phyloP scores from a whole-genome alignment of 2,329 filamentous ascomycete species.

The Aureobasidium sp. region DNA sequence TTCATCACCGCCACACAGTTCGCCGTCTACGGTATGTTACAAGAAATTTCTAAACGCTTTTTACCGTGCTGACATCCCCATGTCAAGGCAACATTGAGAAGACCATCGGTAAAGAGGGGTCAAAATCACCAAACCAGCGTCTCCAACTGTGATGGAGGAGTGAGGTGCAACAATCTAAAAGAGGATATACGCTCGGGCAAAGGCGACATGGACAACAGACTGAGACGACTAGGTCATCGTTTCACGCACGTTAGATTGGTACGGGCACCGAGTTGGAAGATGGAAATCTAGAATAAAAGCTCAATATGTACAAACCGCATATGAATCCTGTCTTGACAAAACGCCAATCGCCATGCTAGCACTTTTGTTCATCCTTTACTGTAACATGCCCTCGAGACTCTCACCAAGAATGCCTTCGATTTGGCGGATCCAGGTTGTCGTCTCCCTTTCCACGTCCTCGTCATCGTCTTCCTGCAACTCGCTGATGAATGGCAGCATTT shows the following conservation, averaged over 20 bases:
- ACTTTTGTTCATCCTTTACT: constrained; percentile 11
- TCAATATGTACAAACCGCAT: constrained; percentile 2
- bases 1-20: constrained; percentile 72
- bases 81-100: constrained; percentile 19
- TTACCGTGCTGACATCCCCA: background rate
- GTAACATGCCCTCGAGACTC: constrained; percentile 80
- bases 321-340: background rate
- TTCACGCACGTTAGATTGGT: background rate
- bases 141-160: background rate
- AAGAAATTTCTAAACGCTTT: constrained; percentile 25
- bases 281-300: background rate
- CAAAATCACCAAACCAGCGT: constrained; percentile 47
- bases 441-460: constrained; percentile 83
- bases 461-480: constrained; percentile 96
- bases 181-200: background rate
- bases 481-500: constrained; percentile 94
- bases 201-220: background rate
- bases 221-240: background rate
- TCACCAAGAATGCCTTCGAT: constrained; percentile 88
- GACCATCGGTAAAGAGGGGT: constrained; percentile 61
- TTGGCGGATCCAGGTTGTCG: constrained; percentile 77
- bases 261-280: background rate
- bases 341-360: background rate
- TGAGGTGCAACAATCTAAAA: background rate
- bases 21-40: constrained; percentile 40